These are phyloP conservation scores for Nymphaea thermarum DNA, from an alignment of 164 flowering plant species.

Conservation along the genomic window DNA sequence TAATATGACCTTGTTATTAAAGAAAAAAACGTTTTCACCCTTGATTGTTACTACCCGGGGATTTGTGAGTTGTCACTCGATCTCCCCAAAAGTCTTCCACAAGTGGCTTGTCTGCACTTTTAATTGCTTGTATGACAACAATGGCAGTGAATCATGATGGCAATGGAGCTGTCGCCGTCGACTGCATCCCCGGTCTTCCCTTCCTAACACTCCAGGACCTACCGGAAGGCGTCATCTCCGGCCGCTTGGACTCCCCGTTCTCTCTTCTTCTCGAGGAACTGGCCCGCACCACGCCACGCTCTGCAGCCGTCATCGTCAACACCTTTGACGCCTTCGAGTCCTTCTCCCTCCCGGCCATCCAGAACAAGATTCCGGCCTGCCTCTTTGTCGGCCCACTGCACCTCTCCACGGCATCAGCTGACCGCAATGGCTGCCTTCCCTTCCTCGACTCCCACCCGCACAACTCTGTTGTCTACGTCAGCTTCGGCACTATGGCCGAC, in stretches of 20 bases:
- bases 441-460: constrained; percentile 28
- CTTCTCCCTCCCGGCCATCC: constrained; percentile 12
- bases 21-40: background rate
- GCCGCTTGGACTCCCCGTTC: constrained; percentile 23
- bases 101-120: background rate
- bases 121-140: background rate
- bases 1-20: background rate
- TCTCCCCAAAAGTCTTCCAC: too few relatives aligned
- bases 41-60: too few relatives aligned
- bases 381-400: constrained; percentile 34
- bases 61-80: too few relatives aligned
- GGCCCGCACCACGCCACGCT: constrained; percentile 24
- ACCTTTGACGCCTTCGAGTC: constrained; percentile 38
- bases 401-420: constrained; percentile 8
- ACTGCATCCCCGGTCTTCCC: constrained; percentile 27
- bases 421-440: constrained; percentile 21
- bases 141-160: background rate
- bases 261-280: constrained; percentile 19
- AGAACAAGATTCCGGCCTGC: constrained; percentile 14
- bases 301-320: constrained; percentile 27
- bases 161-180: background rate
- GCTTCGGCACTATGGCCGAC: constrained; percentile 35
- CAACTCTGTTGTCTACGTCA: constrained; percentile 39
- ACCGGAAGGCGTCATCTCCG: constrained; percentile 31
- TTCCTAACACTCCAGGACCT: constrained; percentile 21